These are phyloP conservation scores for Scutellaria minor DNA, from an alignment of 257 asterid species.

Conservation along the genomic window DNA sequence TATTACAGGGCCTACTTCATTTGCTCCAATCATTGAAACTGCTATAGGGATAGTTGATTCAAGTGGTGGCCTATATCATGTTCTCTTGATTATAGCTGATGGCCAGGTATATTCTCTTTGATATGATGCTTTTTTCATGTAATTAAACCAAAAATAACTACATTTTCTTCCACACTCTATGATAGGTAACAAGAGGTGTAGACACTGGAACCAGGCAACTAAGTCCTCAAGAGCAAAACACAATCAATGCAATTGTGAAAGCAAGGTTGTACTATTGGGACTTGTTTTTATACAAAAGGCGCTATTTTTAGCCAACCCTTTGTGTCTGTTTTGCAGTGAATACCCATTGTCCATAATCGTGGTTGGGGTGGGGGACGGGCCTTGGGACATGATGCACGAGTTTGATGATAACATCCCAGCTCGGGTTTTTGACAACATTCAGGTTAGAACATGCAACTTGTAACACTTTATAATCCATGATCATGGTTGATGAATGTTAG, in stretches of 20 bases:
- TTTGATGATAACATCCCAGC: conserved; percentile 93
- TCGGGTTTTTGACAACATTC: conserved; percentile 82
- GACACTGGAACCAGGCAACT: conserved; percentile 67
- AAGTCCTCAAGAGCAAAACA: conserved; percentile 78
- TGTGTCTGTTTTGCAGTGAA: conserved; percentile 48
- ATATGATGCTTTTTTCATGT: background rate
- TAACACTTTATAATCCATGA: background rate
- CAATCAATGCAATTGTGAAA: conserved; percentile 78
- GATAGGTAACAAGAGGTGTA: conserved; percentile 78
- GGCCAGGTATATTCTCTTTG: conserved; percentile 64
- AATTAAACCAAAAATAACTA: background rate
- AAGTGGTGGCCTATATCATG: conserved; percentile 87
- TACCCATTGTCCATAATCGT: conserved; percentile 85
- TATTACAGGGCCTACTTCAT: conserved; percentile 81
- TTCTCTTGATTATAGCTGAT: conserved; percentile 84
- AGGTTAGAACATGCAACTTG: conserved; percentile 47
- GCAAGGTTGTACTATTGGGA: conserved; percentile 60
- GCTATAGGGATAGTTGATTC: conserved; percentile 85
- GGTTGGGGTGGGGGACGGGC: conserved; percentile 99
- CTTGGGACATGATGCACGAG: conserved; percentile 88
- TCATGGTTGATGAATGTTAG: background rate
- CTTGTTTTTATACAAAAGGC: background rate
- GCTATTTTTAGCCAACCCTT: background rate
- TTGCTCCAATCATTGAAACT: conserved; percentile 83
- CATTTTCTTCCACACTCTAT: background rate